Conservation (phyloP, 2,329 filamentous ascomycete genomes). For the Penicillium sp. region DNA sequence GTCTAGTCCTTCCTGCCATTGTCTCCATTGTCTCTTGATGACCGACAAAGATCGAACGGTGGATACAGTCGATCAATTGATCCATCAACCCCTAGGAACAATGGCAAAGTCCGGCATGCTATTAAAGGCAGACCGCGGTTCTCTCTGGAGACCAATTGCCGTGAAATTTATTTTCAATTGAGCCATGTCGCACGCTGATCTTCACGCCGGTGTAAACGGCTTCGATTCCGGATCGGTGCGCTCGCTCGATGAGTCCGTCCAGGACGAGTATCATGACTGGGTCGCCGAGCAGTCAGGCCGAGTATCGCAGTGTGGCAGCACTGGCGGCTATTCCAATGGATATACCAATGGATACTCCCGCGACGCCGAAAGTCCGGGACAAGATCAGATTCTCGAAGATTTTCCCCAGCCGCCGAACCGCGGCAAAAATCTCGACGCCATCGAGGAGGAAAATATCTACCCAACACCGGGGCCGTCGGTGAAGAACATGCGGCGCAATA, state of each 20-base stretch:
- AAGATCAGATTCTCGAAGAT: conserved; percentile 18
- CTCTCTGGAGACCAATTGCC: neutral
- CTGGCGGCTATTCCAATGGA: neutral
- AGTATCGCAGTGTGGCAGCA: conserved; percentile 9
- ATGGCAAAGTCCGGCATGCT: too few relatives aligned
- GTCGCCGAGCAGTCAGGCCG: conserved; percentile 14
- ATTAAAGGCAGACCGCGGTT: conserved; percentile 12
- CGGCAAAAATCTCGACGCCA: conserved; percentile 11
- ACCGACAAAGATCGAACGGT: neutral
- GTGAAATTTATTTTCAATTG: neutral
- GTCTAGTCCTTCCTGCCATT: conserved; percentile 2
- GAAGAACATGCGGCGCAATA: conserved; percentile 26
- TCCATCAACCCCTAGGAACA: too few relatives aligned
- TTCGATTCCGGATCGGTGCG: conserved; percentile 18
- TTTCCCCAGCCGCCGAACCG: conserved; percentile 23
- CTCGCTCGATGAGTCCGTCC: conserved; percentile 13
- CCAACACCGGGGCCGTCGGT: conserved; percentile 20
- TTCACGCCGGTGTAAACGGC: conserved; percentile 11
- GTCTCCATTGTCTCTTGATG: neutral
- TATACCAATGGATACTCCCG: too few relatives aligned
- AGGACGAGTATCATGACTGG: conserved; percentile 23
- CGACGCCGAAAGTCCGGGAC: conserved; percentile 4
- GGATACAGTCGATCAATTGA: conserved; percentile 15
- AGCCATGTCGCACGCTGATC: conserved; percentile 13
- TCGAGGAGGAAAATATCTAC: conserved; percentile 14